phyloP scores from a whole-genome alignment of 1,139 yeast species.

The Taiozyma sp. region DNA sequence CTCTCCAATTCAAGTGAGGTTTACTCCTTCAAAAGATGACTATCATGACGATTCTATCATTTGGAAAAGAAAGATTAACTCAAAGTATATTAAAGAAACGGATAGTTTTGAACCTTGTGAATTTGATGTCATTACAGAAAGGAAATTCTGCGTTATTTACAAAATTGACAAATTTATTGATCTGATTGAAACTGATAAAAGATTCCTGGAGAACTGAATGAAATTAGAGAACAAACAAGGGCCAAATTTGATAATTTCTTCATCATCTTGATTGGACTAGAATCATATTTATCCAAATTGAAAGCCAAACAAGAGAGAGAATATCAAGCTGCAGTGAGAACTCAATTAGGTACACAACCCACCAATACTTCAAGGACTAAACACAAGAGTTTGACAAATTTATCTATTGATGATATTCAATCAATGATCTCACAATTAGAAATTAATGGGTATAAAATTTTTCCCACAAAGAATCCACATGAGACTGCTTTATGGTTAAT shows the following conservation, averaged over 20 bases:
- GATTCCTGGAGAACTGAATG: slow-evolving; percentile 19
- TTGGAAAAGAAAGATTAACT: slow-evolving; percentile 32
- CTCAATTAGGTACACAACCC: slow-evolving; percentile 20
- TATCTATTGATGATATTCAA: slow-evolving; percentile 24
- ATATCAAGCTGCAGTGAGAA: slow-evolving; percentile 37
- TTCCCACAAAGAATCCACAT: slow-evolving; percentile 36
- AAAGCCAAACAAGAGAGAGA: slow-evolving; percentile 40
- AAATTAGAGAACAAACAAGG: slow-evolving; percentile 23
- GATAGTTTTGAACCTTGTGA: slow-evolving; percentile 53
- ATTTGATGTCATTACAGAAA: slow-evolving; percentile 37
- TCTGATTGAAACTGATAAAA: slow-evolving; percentile 28
- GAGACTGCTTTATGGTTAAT: slow-evolving; percentile 52
- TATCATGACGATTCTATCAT: slow-evolving; percentile 23
- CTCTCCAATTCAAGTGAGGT: slow-evolving; percentile 24
- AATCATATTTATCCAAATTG: slow-evolving; percentile 38
- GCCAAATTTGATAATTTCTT: slow-evolving; percentile 20
- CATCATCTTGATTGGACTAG: slow-evolving; percentile 44
- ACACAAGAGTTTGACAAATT: slow-evolving; percentile 10
- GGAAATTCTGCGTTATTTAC: slow-evolving; percentile 37
- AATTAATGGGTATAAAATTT: slow-evolving; percentile 40
- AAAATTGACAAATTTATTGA: slow-evolving; percentile 40
- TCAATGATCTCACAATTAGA: slow-evolving; percentile 34
- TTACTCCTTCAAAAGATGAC: not conserved
- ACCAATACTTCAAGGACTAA: slow-evolving; percentile 12
- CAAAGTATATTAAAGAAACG: slow-evolving; percentile 28